These are phyloP conservation scores for Agaricus subrufescens DNA, from an alignment of 768 basidiomycete genomes.

Conservation along the genomic window DNA sequence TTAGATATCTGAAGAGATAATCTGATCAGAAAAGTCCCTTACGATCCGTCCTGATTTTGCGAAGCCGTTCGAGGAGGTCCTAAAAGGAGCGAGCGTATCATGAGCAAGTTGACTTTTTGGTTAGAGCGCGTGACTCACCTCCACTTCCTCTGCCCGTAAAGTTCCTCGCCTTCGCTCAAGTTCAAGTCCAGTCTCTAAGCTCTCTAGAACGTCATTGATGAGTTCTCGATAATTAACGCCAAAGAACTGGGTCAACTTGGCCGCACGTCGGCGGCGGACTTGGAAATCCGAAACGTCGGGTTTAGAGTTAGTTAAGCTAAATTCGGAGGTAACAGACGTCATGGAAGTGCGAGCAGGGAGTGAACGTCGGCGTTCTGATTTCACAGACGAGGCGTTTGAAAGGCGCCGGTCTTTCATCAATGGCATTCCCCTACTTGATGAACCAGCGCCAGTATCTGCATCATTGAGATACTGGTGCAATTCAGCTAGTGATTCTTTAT, in stretches of 20 bases:
- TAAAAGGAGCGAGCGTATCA: constrained; percentile 18
- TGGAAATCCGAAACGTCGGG: constrained; percentile 58
- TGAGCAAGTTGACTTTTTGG: neutral
- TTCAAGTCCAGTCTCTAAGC: constrained; percentile 70
- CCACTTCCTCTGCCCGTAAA: constrained; percentile 61
- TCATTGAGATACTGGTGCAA: constrained; percentile 64
- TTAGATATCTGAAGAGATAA: constrained; percentile 7
- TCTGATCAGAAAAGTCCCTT: constrained; percentile 15
- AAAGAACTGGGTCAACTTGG: constrained; percentile 85
- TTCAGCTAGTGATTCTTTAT: constrained; percentile 67
- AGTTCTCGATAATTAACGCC: constrained; percentile 81
- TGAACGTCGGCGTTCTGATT: constrained; percentile 64
- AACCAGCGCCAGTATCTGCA: constrained; percentile 12
- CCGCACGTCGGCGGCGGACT: constrained; percentile 64
- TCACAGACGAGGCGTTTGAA: constrained; percentile 35
- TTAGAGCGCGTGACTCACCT: constrained; percentile 43
- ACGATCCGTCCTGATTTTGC: constrained; percentile 52
- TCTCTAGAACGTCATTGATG: constrained; percentile 73
- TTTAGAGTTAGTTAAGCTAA: constrained; percentile 33
- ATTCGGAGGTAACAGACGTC: constrained; percentile 53
- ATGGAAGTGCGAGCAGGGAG: constrained; percentile 62
- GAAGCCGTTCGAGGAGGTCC: constrained; percentile 53
- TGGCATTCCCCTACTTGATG: constrained; percentile 5
- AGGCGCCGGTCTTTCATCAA: constrained; percentile 22
- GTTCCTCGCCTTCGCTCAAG: constrained; percentile 64